These are phyloP conservation scores for Angophora floribunda DNA, from an alignment of 345 rosid species.

Conservation along the genomic window DNA sequence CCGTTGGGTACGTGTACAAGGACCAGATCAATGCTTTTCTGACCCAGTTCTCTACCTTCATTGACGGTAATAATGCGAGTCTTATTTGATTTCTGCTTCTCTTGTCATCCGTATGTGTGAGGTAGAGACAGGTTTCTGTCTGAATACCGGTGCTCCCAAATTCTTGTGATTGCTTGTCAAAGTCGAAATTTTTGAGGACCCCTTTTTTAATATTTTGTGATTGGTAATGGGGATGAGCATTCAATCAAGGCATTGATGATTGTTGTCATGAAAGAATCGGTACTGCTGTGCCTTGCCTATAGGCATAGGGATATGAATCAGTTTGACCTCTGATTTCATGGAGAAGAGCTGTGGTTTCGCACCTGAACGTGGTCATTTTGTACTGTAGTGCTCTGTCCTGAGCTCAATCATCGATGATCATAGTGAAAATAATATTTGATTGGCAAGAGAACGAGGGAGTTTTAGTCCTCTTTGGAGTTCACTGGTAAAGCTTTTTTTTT, in stretches of 20 bases:
- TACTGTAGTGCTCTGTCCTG: neutral
- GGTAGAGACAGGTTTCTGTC: neutral
- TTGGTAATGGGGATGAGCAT: neutral
- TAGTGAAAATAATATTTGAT: neutral
- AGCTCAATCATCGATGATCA: neutral
- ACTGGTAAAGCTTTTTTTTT: neutral
- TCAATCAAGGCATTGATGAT: neutral
- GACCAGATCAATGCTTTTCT: conserved; percentile 80
- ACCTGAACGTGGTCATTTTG: neutral
- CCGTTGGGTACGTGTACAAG: conserved; percentile 64
- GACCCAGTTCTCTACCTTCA: conserved; percentile 67
- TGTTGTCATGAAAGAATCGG: neutral
- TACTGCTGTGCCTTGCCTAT: neutral
- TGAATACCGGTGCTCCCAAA: neutral
- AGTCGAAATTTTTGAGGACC: neutral
- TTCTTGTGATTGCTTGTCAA: neutral
- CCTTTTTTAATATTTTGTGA: neutral
- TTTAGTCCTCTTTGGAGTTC: neutral
- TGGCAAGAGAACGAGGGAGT: neutral
- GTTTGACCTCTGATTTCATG: neutral
- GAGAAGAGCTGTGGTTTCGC: neutral
- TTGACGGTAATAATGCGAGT: conserved; percentile 50
- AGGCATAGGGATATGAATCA: neutral
- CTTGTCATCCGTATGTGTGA: neutral
- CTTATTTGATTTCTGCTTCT: neutral